phyloP scores from a whole-genome alignment of 352 stramenopile genomes.

The Phytophthora fragariae region DNA sequence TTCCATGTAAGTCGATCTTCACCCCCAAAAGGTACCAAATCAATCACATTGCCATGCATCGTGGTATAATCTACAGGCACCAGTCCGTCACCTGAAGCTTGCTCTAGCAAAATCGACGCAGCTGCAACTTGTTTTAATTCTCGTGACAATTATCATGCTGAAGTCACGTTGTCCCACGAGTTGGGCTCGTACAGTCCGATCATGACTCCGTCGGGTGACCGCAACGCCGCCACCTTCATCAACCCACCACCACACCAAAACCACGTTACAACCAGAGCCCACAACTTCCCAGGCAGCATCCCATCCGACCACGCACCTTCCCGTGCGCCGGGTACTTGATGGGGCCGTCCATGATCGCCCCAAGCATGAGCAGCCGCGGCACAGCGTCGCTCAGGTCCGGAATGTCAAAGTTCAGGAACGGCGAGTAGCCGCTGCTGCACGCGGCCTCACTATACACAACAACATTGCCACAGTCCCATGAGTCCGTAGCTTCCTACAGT shows the following conservation, averaged over 20 bases:
- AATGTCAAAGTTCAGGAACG: conserved; percentile 94
- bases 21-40: too few species aligned
- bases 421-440: conserved; percentile 89
- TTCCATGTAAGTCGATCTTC: too few species aligned
- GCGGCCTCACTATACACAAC: conserved; percentile 62
- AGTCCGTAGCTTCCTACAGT: neutral
- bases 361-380: conserved; percentile 85
- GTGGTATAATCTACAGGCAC: too few species aligned
- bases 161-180: conserved; percentile 87
- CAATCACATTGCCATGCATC: too few species aligned
- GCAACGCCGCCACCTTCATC: conserved; percentile 79
- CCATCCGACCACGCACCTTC: conserved; percentile 50
- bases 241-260: conserved; percentile 11
- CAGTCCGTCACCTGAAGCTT: too few species aligned
- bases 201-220: conserved; percentile 92
- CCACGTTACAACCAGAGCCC: neutral
- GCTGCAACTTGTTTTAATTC: too few species aligned
- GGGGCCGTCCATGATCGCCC: conserved; percentile 90
- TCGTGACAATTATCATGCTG: conserved; percentile 44
- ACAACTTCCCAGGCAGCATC: neutral
- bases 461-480: neutral
- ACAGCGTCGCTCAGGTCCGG: conserved; percentile 89
- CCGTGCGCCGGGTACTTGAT: conserved; percentile 94
- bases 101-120: too few species aligned
- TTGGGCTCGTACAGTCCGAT: conserved; percentile 93